A percentile compares a stretch with the other conserved stretches of the same genome.
Evolutionary conservation across 257 asterid species (phyloP).

Genomic region (Scutellaria baicalensis): DNA sequence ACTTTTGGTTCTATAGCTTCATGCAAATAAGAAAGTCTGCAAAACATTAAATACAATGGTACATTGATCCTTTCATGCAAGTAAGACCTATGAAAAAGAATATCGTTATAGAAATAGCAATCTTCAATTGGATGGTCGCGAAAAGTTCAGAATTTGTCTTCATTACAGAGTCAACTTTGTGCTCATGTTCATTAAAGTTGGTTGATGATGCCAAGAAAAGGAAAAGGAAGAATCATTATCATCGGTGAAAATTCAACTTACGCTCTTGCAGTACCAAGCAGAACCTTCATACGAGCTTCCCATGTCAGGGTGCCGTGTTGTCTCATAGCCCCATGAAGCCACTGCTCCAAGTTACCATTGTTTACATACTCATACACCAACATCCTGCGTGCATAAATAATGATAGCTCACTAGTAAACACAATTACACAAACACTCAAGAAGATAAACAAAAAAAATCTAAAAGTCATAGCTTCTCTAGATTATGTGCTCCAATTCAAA

Average conservation of each 20-base stretch:
- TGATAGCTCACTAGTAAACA: neutral
- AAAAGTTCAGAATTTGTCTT: too few species aligned
- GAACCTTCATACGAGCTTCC: conserved; percentile 96
- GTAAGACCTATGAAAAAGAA: too few species aligned
- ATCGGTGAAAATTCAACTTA: conserved; percentile 32
- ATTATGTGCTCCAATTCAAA: neutral
- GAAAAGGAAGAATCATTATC: neutral
- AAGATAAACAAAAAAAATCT: neutral
- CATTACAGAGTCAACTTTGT: too few species aligned
- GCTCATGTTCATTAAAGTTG: neutral
- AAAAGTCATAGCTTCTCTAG: neutral
- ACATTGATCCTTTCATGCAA: neutral
- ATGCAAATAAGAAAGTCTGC: conserved; percentile 91
- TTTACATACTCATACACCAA: conserved; percentile 88
- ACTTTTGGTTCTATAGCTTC: conserved; percentile 98
- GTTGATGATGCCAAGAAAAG: neutral
- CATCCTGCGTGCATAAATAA: conserved; percentile 48
- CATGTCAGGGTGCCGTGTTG: conserved; percentile 76
- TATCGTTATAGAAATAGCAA: too few species aligned
- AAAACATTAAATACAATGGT: neutral
- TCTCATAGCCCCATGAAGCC: conserved; percentile 97
- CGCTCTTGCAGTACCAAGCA: conserved; percentile 97
- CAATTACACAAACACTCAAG: neutral
- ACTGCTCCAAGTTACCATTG: conserved; percentile 91
- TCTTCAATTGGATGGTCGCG: too few species aligned